phyloP scores from a whole-genome alignment of 345 rosid species.

The Syzygium oleosum region DNA sequence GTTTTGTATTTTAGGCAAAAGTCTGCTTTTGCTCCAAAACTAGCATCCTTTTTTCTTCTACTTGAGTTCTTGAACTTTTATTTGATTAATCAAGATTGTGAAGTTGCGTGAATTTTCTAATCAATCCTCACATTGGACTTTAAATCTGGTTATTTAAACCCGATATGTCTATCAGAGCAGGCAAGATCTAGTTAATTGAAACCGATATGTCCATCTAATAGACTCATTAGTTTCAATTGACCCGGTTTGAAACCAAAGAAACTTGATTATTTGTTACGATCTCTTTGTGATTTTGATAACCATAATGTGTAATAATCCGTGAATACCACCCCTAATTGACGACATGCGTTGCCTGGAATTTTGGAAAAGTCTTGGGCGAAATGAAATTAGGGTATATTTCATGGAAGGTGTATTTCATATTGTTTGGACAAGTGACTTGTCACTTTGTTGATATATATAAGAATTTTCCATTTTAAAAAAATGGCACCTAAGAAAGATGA shows the following conservation, averaged over 20 bases:
- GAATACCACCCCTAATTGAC: background rate
- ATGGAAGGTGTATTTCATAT: background rate
- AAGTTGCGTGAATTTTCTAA: background rate
- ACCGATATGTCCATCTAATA: background rate
- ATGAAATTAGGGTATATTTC: background rate
- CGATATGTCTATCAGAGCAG: accelerated
- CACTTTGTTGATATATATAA: background rate
- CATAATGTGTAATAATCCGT: background rate
- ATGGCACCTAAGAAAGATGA: no score
- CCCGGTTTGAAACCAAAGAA: background rate
- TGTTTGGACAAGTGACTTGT: background rate
- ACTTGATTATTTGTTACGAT: background rate
- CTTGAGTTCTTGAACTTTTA: background rate
- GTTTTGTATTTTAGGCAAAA: background rate
- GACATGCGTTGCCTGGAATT: background rate
- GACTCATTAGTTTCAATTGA: background rate
- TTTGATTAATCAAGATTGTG: background rate
- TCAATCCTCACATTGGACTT: background rate
- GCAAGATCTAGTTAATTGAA: background rate
- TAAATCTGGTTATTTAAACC: background rate
- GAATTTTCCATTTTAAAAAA: background rate
- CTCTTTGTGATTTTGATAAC: background rate
- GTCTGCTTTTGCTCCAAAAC: background rate
- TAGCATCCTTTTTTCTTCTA: background rate
- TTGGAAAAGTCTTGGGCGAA: background rate